phyloP scores from a whole-genome alignment of 805 yeast species.

The Maudiozyma bulderi region DNA sequence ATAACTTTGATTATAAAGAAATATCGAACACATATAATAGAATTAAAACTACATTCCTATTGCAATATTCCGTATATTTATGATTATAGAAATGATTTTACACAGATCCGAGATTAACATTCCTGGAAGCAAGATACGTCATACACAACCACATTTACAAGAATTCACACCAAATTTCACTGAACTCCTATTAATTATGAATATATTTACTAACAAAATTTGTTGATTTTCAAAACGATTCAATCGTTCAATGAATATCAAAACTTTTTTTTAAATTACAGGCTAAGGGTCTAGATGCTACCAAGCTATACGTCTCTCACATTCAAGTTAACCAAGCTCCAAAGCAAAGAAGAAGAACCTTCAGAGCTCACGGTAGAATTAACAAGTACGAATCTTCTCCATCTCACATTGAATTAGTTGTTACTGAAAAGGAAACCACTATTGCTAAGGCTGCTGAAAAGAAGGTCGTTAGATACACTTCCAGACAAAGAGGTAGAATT shows the following conservation, averaged over 20 bases:
- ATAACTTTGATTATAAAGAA: not conserved
- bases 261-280: conserved; percentile 6
- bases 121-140: no score
- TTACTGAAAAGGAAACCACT: conserved; percentile 90
- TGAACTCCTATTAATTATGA: not conserved
- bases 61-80: no score
- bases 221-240: not conserved
- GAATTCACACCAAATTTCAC: not conserved
- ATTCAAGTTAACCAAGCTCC: conserved; percentile 99
- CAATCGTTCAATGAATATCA: not conserved
- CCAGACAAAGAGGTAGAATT: conserved; percentile 89
- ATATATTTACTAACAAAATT: not conserved
- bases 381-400: conserved; percentile 98
- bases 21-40: no score
- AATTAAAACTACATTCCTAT: no score
- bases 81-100: no score
- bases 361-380: conserved; percentile 99
- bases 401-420: conserved; percentile 95
- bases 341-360: conserved; percentile 99
- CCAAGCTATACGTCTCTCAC: conserved; percentile 91
- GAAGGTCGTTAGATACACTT: conserved; percentile 60
- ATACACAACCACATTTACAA: not conserved
- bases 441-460: conserved; percentile 84
- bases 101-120: no score
- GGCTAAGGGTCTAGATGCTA: conserved; percentile 94